These are phyloP conservation scores for Podospora fimiseda DNA, from an alignment of 495 filamentous ascomycete species.

Conservation along the genomic window DNA sequence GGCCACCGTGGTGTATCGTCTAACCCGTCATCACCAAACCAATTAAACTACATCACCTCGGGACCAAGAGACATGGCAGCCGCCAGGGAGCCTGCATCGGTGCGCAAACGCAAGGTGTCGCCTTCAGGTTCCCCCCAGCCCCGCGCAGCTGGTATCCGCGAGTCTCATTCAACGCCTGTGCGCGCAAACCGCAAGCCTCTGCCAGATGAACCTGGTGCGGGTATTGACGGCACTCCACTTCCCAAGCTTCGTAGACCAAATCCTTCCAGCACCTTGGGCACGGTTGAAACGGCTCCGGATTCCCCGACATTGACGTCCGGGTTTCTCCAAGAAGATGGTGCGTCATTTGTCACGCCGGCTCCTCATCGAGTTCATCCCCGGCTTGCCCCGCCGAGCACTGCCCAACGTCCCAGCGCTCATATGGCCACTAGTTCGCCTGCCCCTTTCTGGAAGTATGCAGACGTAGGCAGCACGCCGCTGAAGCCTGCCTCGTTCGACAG, in stretches of 20 bases:
- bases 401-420: conserved; percentile 85
- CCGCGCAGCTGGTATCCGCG: conserved; percentile 34
- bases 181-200: conserved; percentile 51
- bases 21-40: conserved; percentile 50
- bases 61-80: conserved; percentile 42
- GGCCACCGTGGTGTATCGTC: conserved; percentile 51
- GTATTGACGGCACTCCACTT: conserved; percentile 49
- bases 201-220: conserved; percentile 33
- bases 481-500: conserved; percentile 54
- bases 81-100: conserved; percentile 31
- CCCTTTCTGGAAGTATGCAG: conserved; percentile 91
- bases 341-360: conserved; percentile 72
- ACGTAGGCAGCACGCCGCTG: conserved; percentile 71
- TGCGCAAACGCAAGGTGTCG: conserved; percentile 48
- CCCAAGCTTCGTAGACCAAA: conserved; percentile 42
- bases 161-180: conserved; percentile 51
- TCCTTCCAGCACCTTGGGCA: conserved; percentile 45
- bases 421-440: conserved; percentile 93
- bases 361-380: conserved; percentile 75
- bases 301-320: conserved; percentile 68
- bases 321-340: conserved; percentile 46
- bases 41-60: conserved; percentile 44
- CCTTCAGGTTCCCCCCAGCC: conserved; percentile 42
- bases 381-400: conserved; percentile 81
- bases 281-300: conserved; percentile 52